Conservation (phyloP, 2,329 filamentous ascomycete species). For the Zymoseptoria ardabiliae region DNA sequence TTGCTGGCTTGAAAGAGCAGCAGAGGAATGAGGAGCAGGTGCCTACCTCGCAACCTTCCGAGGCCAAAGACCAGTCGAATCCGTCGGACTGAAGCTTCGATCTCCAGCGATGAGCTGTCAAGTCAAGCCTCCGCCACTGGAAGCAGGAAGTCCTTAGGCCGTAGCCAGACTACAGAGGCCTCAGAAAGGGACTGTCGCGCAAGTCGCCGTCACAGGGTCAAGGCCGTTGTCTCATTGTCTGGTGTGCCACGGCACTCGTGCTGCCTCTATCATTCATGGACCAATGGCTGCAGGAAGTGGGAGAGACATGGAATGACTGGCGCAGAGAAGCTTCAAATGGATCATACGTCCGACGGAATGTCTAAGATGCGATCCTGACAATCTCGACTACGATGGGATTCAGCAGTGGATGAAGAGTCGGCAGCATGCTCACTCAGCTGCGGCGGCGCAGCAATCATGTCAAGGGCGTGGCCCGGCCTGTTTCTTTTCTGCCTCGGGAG, state of each 20-base stretch:
- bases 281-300: neutral
- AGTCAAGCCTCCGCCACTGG: neutral
- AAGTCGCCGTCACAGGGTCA: neutral
- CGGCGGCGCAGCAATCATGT: neutral
- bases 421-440: neutral
- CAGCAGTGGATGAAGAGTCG: neutral
- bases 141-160: neutral
- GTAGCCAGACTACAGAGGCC: neutral
- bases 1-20: conserved; percentile 44
- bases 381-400: neutral
- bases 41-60: neutral
- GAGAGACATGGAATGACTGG: neutral
- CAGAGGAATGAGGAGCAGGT: conserved; percentile 7
- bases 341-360: neutral
- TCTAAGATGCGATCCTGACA: neutral
- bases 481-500: too few relatives aligned
- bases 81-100: neutral
- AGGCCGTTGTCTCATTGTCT: neutral
- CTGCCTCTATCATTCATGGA: neutral
- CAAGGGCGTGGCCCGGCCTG: too few relatives aligned
- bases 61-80: neutral
- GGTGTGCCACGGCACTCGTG: neutral
- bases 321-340: neutral
- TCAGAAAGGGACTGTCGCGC: too few relatives aligned
- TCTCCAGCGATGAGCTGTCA: neutral